These are phyloP conservation scores for Globisporangium paddicum DNA, from an alignment of 352 stramenopile species.

Conservation along the genomic window DNA sequence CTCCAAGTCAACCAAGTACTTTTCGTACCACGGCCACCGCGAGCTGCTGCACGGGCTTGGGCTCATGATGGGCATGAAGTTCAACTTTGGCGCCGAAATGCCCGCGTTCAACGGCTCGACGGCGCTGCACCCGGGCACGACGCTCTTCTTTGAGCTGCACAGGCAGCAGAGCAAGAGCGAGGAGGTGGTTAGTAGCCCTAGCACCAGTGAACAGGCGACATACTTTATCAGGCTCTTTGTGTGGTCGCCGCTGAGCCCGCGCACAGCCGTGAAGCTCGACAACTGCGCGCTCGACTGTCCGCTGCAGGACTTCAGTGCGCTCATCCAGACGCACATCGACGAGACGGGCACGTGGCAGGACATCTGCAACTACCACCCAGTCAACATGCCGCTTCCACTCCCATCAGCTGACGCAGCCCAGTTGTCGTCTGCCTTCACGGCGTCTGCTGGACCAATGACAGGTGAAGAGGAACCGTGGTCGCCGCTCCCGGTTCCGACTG, in stretches of 20 bases:
- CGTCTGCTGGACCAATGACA: too few species aligned
- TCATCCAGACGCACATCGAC: constrained; percentile 63
- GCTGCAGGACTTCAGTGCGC: constrained; percentile 62
- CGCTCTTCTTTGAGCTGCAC: constrained; percentile 74
- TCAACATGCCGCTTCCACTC: too few species aligned
- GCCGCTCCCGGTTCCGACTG: not conserved
- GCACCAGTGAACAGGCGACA: constrained; percentile 5
- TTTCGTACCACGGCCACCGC: constrained; percentile 75
- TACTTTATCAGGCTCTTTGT: constrained; percentile 75
- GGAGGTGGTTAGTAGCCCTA: too few species aligned
- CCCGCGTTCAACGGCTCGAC: too few species aligned
- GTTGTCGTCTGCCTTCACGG: too few species aligned
- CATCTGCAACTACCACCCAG: constrained; percentile 75
- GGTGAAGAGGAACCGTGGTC: too few species aligned
- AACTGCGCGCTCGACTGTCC: constrained; percentile 81
- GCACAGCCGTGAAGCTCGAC: constrained; percentile 59
- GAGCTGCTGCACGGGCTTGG: constrained; percentile 80
- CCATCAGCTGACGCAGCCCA: too few species aligned
- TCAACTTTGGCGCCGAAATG: constrained; percentile 70
- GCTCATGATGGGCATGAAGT: constrained; percentile 72
- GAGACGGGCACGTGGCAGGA: constrained; percentile 73
- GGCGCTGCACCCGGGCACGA: constrained; percentile 58
- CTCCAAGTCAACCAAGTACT: too few species aligned
- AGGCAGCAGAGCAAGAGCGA: constrained; percentile 15
- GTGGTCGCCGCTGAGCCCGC: constrained; percentile 64